Percentiles rank a stretch among this genome's conserved stretches.
Conservation (phyloP, 169 alveolate species). For the Babesia bovis region DNA sequence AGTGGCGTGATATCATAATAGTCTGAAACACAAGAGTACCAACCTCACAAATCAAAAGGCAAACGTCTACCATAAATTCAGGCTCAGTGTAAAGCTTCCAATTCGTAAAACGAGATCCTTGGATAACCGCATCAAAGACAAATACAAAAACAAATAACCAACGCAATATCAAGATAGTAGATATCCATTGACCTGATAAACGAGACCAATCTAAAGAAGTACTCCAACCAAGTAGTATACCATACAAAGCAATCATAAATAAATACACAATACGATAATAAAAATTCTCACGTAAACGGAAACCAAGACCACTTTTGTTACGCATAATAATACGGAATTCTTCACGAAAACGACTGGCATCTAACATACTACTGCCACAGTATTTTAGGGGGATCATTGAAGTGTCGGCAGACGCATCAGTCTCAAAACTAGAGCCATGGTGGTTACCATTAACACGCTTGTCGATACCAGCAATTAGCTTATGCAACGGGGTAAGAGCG, state of each 20-base stretch:
- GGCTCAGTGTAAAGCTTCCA: background rate
- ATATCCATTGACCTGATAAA: conserved; percentile 10
- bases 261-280: background rate
- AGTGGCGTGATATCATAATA: background rate
- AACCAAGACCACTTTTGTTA: background rate
- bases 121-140: conserved; percentile 6
- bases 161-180: background rate
- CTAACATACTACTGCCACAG: conserved; percentile 3
- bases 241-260: conserved; percentile 1
- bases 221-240: conserved; percentile 22
- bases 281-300: background rate
- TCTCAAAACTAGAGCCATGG: background rate
- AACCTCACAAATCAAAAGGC: conserved; percentile 3
- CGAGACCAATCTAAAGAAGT: conserved; percentile 25
- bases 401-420: background rate
- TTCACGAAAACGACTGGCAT: conserved; percentile 13
- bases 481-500: too few relatives aligned
- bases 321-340: conserved; percentile 17
- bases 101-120: background rate
- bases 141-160: background rate
- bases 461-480: too few relatives aligned
- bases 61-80: conserved; percentile 1
- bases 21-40: background rate
- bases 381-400: background rate
- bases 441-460: too few relatives aligned